These are phyloP conservation scores for Nicotiana undulata DNA, from an alignment of 257 asterid genomes.

Conservation along the genomic window DNA sequence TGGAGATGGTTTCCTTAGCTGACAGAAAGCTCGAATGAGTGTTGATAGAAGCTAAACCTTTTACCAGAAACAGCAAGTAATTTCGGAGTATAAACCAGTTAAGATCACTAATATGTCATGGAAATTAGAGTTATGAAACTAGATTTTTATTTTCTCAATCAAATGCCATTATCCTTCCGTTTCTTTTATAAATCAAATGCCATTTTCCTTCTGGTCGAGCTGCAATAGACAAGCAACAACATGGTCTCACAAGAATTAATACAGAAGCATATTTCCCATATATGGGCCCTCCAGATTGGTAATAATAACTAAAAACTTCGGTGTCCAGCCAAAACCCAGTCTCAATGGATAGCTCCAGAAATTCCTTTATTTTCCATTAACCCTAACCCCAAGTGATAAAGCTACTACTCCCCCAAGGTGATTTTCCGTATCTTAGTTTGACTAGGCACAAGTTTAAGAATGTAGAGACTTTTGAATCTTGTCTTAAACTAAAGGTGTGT, in stretches of 20 bases:
- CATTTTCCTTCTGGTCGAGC: neutral
- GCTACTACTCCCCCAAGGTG: neutral
- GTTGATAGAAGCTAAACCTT: neutral
- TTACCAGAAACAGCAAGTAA: slow-evolving; percentile 1
- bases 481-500: neutral
- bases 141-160: neutral
- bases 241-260: neutral
- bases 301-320: neutral
- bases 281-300: neutral
- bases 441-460: neutral
- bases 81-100: neutral
- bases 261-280: neutral
- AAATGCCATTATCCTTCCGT: neutral
- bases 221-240: neutral
- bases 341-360: neutral
- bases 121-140: neutral
- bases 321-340: neutral
- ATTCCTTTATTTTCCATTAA: neutral
- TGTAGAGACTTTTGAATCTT: neutral
- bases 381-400: neutral
- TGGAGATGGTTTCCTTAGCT: neutral
- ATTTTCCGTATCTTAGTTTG: neutral
- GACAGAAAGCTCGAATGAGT: neutral
- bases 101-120: neutral
- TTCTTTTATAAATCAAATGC: neutral